Evolutionary conservation across 768 basidiomycete species (phyloP), one percentile per base, ranked within the genome.

Genomic region (Hericium rajendrae): DNA sequence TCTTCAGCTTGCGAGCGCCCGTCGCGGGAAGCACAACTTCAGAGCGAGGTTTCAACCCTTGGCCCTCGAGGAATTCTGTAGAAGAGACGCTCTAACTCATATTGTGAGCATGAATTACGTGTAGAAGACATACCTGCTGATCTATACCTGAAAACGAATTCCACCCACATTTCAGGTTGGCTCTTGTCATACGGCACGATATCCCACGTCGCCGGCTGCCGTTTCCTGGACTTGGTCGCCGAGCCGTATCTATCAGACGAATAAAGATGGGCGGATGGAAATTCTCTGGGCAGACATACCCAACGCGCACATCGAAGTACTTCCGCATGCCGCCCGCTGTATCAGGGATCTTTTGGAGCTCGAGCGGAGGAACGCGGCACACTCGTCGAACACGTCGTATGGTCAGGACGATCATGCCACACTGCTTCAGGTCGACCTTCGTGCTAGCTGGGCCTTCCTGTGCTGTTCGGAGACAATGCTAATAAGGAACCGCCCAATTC

Each of bases 81-180:
- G 26, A 26, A 13, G 15, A 24, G 48, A 51, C 38, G 22, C 38
- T n/a, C 2, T 4, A 20, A n/a, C 22, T 24, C 12, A 12, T 24
- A 24, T 16, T 11, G 26, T 28, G 32, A 37, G 53, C 16, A 26
- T 9, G 22, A 15, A 22, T 22, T 37, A 6, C 32, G 32, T 32
- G 9, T 32, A 32, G 4, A 32, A 32, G 6, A 2, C 26, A 46
- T 59, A 83, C 85, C 81, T 56, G 68, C 71, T 39, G 80, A 72
- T 24, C 83, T 72, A 66, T 88, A 88, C 41, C 82, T 74, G 66
- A 88, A 89, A 2, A 80, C 72, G 64, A 88, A 88, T 15, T 82
- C 79, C 24, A 86, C 82, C 55, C 77, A 80, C n/a, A 83, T 78
- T 3, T 66, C 63, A 6, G 68, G 68, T 18, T 64, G 57, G 15